Conservation (phyloP, 495 filamentous ascomycete genomes). For the Lindgomyces ingoldianus region DNA sequence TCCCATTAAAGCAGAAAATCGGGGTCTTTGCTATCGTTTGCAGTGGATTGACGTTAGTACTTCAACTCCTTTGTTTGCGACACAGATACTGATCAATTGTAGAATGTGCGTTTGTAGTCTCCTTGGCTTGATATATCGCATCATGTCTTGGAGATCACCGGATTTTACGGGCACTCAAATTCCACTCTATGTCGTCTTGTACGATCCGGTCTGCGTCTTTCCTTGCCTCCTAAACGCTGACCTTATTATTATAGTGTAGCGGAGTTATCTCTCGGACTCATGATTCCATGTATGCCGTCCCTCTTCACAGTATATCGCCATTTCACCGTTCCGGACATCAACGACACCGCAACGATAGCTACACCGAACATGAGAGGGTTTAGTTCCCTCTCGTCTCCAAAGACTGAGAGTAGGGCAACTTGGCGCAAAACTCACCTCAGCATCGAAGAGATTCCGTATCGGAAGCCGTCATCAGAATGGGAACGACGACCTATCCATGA, state of each 20-base stretch:
- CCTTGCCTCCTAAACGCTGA: neutral
- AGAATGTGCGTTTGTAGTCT: constrained; percentile 22
- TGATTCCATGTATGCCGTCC: constrained; percentile 30
- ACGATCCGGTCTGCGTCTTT: neutral
- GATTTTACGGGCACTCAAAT: constrained; percentile 30
- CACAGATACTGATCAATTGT: neutral
- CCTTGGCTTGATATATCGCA: constrained; percentile 17
- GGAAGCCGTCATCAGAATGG: constrained; percentile 4
- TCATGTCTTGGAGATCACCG: constrained; percentile 15
- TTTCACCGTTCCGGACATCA: constrained; percentile 16
- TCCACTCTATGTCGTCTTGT: constrained; percentile 22
- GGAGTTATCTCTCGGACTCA: constrained; percentile 17
- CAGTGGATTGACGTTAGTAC: constrained; percentile 15
- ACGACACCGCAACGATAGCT: constrained; percentile 17
- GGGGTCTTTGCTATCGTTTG: constrained; percentile 14
- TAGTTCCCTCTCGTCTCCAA: constrained; percentile 10
- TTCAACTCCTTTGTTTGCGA: neutral
- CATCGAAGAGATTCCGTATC: constrained; percentile 28
- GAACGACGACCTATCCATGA: neutral
- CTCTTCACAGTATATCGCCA: constrained; percentile 7
- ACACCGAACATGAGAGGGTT: constrained; percentile 14
- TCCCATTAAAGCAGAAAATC: constrained; percentile 17
- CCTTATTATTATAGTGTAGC: constrained; percentile 1
- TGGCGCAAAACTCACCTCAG: constrained; percentile 28
- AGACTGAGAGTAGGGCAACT: constrained; percentile 6